Percentiles rank a stretch among this genome's conserved stretches.
Evolutionary conservation across 805 yeast species (phyloP).

Genomic region (Lipomyces chichibuensis): DNA sequence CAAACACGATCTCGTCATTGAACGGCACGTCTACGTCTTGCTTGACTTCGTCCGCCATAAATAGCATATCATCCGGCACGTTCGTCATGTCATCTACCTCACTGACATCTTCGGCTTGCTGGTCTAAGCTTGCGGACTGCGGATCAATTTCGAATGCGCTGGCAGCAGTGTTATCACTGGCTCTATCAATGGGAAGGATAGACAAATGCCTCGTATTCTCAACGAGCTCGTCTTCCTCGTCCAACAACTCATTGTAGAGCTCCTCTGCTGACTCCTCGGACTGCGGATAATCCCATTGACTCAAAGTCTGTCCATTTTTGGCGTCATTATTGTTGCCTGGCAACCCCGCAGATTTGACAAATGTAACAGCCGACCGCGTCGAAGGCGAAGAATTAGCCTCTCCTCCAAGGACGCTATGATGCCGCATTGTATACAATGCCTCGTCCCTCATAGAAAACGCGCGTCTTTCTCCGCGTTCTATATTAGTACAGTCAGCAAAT

Average conservation of each 20-base stretch:
- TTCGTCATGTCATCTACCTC: conserved; percentile 8
- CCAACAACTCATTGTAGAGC: conserved; percentile 24
- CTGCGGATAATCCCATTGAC: neutral
- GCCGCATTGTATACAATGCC: conserved; percentile 13
- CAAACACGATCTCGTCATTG: conserved; percentile 25
- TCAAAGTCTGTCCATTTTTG: conserved; percentile 3
- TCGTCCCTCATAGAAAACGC: conserved; percentile 26
- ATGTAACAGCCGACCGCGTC: conserved; percentile 4
- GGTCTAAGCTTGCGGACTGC: neutral
- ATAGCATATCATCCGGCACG: conserved; percentile 24
- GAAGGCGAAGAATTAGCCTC: neutral
- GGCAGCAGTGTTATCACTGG: neutral
- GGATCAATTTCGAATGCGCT: neutral
- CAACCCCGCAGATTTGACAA: conserved; percentile 14
- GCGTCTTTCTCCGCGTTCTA: neutral
- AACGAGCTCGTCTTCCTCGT: conserved; percentile 33
- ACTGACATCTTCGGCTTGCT: neutral
- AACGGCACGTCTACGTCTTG: conserved; percentile 8
- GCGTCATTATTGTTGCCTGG: neutral
- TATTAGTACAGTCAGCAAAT: neutral
- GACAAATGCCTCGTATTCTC: conserved; percentile 16
- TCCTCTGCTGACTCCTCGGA: conserved; percentile 7
- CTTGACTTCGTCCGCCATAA: conserved; percentile 17
- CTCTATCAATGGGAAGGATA: neutral
- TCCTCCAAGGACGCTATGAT: neutral